phyloP scores from a whole-genome alignment of 2,329 filamentous ascomycete species.

The Pyrenophora tritici-repentis region DNA sequence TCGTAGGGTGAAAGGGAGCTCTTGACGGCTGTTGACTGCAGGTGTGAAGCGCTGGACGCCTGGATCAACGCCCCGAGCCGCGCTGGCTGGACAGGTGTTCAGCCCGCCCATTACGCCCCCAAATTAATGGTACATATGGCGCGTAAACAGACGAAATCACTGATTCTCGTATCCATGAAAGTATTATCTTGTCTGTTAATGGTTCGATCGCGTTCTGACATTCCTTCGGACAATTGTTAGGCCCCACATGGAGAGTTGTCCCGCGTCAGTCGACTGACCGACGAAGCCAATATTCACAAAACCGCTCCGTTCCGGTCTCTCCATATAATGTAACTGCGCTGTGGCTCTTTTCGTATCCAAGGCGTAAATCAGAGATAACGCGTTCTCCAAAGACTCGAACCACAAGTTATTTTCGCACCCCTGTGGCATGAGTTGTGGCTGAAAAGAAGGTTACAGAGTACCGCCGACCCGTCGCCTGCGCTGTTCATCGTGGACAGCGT shows the following conservation, averaged over 20 bases:
- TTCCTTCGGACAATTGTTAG: no score
- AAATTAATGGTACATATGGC: background rate
- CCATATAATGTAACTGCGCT: no score
- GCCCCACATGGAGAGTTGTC: no score
- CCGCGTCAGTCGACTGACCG: no score
- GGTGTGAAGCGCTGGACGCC: slow-evolving; percentile 7
- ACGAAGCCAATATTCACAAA: no score
- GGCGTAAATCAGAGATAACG: no score
- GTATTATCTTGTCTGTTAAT: no score
- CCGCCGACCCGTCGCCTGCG: background rate
- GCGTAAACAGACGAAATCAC: background rate
- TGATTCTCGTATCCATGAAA: no score
- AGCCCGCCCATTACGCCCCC: background rate
- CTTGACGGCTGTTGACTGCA: background rate
- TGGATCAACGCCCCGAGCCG: slow-evolving; percentile 4
- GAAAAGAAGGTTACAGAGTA: background rate
- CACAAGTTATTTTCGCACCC: background rate
- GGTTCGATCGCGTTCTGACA: no score
- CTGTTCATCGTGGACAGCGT: background rate
- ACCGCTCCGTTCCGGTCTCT: no score
- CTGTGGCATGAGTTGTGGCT: background rate
- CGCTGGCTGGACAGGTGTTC: background rate
- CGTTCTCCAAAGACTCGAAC: no score
- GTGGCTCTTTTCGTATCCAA: no score
- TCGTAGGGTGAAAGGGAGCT: background rate